These are phyloP conservation scores for Erigeron philadelphicus DNA, from an alignment of 140 eudicot genomes.

Conservation along the genomic window DNA sequence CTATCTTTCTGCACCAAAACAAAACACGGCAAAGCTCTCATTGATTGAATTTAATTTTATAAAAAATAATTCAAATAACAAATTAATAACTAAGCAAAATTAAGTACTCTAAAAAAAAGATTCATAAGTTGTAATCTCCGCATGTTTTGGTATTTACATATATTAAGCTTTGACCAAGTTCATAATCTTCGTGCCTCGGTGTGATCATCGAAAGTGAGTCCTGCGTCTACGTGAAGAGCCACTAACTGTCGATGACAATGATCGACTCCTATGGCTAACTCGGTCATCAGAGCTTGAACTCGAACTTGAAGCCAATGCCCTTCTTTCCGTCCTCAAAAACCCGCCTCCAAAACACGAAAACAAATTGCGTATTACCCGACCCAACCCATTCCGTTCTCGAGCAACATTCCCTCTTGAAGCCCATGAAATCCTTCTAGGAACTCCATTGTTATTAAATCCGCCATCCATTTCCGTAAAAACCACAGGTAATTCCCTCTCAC, in stretches of 20 bases:
- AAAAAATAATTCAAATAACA: conserved; percentile 3
- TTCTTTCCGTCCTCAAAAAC: conserved; percentile 25
- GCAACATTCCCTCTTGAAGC: conserved; percentile 39
- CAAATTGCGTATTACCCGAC: conserved; percentile 30
- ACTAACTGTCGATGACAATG: conserved; percentile 25
- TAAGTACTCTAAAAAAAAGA: conserved; percentile 12
- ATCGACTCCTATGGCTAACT: conserved; percentile 28
- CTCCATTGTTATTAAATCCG: conserved; percentile 48
- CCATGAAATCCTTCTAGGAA: conserved; percentile 58
- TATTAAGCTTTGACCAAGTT: conserved; percentile 26
- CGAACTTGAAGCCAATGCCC: conserved; percentile 33
- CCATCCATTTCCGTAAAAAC: conserved; percentile 69
- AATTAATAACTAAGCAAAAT: conserved; percentile 21
- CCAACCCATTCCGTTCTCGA: conserved; percentile 40
- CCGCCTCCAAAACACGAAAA: conserved; percentile 51
- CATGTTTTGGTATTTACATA: conserved; percentile 25
- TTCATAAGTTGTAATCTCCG: conserved; percentile 25
- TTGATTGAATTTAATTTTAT: conserved; percentile 25
- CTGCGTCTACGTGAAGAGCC: conserved; percentile 28
- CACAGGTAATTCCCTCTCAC: conserved; percentile 54
- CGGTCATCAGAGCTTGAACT: conserved; percentile 40
- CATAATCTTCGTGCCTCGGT: conserved; percentile 22
- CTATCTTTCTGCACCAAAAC: conserved; percentile 2
- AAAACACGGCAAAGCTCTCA: background rate
- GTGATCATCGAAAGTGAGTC: conserved; percentile 12